Base-by-base conservation (phyloP, 371 early-diverging fungal genomes). In the Nematocida ironsii region DNA sequence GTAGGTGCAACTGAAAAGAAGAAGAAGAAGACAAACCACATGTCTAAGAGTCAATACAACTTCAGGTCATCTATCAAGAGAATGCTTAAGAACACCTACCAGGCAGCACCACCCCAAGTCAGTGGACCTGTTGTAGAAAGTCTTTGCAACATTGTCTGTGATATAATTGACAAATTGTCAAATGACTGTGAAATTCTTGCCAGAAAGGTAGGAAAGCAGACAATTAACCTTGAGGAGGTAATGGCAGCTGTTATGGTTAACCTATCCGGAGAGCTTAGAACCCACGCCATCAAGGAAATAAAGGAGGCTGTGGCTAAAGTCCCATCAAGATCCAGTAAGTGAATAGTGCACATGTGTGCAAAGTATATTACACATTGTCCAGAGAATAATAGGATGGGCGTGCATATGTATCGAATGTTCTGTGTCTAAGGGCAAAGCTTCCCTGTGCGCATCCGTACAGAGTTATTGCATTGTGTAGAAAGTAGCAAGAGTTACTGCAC, bases 201-300 rank as follows among this genome's bases (percentile, higher is more conserved):
- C 58, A 75, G 82, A 61, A 87, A 87, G 69, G 86, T 85, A 25
- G 82, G 82, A 27, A 87, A 86, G 62, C 84, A 86, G 39, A 87
- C 87, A n/a, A 78, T 87, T 23, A 85, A 85, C 58, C 84, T 83
- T 18, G 87, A 87, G 61, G 87, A 87, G 44, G 82, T 87, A 39
- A 57, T 73, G 11, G 62, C 84, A 61, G 85, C 87, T 5, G 78
- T 78, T 44, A 80, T 83, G 62, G 81, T 87, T 25, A 80, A 83
- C 52, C 62, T 84, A 13, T 82, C 66, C 50, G 87, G 87, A 23
- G 87, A 87, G 72, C 68, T 87, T 40, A 68, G 82, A 45, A 74
- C 85, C 54, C 72, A 86, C 54, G 85, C 86, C n/a, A 25, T 85
- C 25, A 83, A 82, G 62, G 87, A 87, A 72, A 83, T 87, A 16